A percentile compares a stretch with the other conserved stretches of the same genome.
Conservation (phyloP, 108 stramenopile genomes). For the Cyclotella atomus region DNA sequence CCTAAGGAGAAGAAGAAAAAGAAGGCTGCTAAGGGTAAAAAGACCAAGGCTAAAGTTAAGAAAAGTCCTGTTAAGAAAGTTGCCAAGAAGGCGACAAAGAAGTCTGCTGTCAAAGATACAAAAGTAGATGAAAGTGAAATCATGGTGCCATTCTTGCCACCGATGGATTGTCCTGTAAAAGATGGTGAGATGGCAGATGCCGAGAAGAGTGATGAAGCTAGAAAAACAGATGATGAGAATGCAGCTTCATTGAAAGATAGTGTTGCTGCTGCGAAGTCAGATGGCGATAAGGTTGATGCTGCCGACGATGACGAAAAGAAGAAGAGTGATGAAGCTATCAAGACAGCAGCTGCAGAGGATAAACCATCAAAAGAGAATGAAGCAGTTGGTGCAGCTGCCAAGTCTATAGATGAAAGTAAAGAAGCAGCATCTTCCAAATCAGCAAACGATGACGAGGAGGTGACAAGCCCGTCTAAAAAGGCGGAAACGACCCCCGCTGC, state of each 20-base stretch:
- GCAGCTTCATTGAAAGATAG: too few species aligned
- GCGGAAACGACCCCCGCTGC: background rate
- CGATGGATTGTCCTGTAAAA: background rate
- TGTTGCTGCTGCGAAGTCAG: too few species aligned
- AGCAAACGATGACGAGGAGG: background rate
- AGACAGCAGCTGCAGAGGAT: too few species aligned
- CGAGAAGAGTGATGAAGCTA: background rate
- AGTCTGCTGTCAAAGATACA: too few species aligned
- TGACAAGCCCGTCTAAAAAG: background rate
- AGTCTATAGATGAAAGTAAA: background rate
- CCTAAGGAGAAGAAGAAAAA: background rate
- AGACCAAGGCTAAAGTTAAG: background rate
- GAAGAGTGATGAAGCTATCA: too few species aligned
- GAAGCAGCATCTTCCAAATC: background rate
- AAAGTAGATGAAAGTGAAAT: background rate
- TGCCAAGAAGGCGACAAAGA: background rate
- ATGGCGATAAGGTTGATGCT: too few species aligned
- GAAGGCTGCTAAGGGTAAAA: background rate
- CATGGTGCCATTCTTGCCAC: background rate
- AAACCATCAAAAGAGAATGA: too few species aligned
- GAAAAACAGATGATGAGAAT: background rate
- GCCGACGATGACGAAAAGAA: too few species aligned
- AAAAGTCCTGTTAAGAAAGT: background rate
- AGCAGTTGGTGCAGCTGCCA: background rate
- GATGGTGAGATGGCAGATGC: background rate